These are phyloP conservation scores for Cercospora berteroae DNA, from an alignment of 2,329 filamentous ascomycete genomes.

Conservation along the genomic window DNA sequence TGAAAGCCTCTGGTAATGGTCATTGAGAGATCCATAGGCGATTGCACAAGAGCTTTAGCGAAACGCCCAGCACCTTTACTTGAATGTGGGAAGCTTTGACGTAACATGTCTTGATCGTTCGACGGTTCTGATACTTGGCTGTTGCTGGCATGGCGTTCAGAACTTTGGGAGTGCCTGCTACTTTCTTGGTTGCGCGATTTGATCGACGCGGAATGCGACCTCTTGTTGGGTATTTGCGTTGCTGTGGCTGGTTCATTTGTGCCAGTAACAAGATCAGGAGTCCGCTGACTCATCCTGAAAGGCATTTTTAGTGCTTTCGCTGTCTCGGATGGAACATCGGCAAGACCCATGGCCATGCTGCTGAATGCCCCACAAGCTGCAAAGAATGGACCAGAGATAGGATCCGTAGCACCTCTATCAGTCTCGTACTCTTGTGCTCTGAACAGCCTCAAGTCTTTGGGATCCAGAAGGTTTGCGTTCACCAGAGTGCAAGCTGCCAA, in stretches of 20 bases:
- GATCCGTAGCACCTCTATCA: constrained; percentile 74
- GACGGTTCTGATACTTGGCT: accelerated
- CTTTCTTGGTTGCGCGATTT: neutral
- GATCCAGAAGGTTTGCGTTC: constrained; percentile 62
- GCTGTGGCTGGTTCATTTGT: accelerated
- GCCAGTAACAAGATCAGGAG: no score
- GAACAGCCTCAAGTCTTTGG: constrained; percentile 70
- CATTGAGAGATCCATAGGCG: constrained; percentile 81
- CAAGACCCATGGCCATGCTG: constrained; percentile 76
- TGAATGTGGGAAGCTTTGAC: constrained; percentile 35
- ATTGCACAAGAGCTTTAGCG: constrained; percentile 55
- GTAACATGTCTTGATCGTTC: constrained; percentile 7
- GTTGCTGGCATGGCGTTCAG: neutral
- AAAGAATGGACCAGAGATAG: constrained; percentile 71
- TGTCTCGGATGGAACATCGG: constrained; percentile 64
- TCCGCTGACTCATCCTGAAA: constrained; percentile 14
- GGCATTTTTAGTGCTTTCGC: constrained; percentile 51
- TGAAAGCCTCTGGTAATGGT: constrained; percentile 81
- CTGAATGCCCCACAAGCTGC: constrained; percentile 76
- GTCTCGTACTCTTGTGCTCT: constrained; percentile 67
- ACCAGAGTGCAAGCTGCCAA: constrained; percentile 70
- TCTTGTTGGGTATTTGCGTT: neutral
- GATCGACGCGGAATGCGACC: neutral
- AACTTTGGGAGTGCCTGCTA: neutral
- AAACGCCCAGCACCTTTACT: constrained; percentile 39